Base-by-base conservation (phyloP, 768 basidiomycete genomes). In the Amanita molliuscula region DNA sequence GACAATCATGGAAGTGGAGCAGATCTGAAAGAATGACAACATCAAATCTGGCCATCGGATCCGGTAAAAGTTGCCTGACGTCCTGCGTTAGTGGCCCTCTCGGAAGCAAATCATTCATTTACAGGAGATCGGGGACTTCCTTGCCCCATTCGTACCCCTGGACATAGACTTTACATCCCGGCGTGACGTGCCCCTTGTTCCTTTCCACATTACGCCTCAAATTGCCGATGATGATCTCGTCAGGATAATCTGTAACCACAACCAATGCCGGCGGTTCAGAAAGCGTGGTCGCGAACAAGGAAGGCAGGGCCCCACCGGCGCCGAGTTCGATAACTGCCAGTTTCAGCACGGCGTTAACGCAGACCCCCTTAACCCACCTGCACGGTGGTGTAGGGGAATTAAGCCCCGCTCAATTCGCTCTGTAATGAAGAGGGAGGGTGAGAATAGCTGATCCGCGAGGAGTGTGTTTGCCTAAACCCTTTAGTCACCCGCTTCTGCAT, bases 371-470 rank as follows among this genome's bases (percentile, higher is more conserved):
- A 31, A 43, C 66, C 38, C 45, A 77, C 82, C 72, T 42, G 68
- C 70, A 50, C 62, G 65, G 10, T 65, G 64, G 3, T 54, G 54
- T 2, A 76, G 61, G 13, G 68, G 64, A 6, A 88, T 59, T 4
- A 77, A 58, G 0, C 73, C 71, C 48, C 73, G 61, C 62, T 88
- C 82, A 8, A 88, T 78, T 23, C 72, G 66, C 58, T 87, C 82
- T 2, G 81, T 79, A 15, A 88, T 69, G 49, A 81, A 73, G 6
- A 88, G 68, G 7, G 77, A 74, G 13, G 82, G 84, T 34, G 81
- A 86, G 60, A 86, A 87, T 3, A 86, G 67, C 54, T 83, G 81
- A 62, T 87, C 83, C 44, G 83, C 84, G 18, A 87, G 68, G 8
- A 85, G 69, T 11, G 81, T 83, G 53, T 78, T 84, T 25, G 83